Evolutionary conservation across 441 rosid species (phyloP).

Genomic region (Euphorbia schlechtendalii): DNA sequence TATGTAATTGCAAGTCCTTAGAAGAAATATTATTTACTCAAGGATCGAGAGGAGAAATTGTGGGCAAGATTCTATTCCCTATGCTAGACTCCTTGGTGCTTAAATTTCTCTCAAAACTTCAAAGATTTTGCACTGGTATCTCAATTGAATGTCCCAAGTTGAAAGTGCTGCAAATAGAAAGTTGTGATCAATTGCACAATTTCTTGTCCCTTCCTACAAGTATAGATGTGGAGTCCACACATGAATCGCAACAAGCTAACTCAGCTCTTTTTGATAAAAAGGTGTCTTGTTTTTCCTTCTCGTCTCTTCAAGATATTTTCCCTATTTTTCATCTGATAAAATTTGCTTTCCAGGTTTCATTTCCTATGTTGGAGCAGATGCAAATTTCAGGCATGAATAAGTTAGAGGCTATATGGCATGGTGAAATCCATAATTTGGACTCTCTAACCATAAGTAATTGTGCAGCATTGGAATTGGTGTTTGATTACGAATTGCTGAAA

Average conservation of each 20-base stretch:
- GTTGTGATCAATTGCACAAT: constrained; percentile 1
- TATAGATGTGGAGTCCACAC: too few relatives aligned
- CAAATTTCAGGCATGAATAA: background rate
- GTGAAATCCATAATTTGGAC: background rate
- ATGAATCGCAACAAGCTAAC: background rate
- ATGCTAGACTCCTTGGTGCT: background rate
- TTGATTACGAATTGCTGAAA: background rate
- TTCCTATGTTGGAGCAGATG: constrained; percentile 14
- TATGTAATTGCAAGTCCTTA: background rate
- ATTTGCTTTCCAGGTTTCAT: constrained; percentile 9
- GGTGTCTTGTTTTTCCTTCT: background rate
- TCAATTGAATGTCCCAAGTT: background rate
- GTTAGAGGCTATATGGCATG: constrained; percentile 21
- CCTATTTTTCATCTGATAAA: background rate
- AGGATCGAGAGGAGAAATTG: background rate
- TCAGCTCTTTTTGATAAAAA: background rate
- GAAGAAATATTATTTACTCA: background rate
- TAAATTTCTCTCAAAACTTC: constrained; percentile 13
- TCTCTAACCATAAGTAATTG: constrained; percentile 9
- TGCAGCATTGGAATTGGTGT: background rate
- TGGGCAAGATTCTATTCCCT: background rate
- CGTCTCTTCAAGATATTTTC: too few relatives aligned
- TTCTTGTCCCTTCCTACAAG: background rate
- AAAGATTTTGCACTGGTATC: constrained; percentile 14
- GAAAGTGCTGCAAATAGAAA: background rate